phyloP scores from a whole-genome alignment of 2,329 filamentous ascomycete genomes.

The Ophiostoma populinum region DNA sequence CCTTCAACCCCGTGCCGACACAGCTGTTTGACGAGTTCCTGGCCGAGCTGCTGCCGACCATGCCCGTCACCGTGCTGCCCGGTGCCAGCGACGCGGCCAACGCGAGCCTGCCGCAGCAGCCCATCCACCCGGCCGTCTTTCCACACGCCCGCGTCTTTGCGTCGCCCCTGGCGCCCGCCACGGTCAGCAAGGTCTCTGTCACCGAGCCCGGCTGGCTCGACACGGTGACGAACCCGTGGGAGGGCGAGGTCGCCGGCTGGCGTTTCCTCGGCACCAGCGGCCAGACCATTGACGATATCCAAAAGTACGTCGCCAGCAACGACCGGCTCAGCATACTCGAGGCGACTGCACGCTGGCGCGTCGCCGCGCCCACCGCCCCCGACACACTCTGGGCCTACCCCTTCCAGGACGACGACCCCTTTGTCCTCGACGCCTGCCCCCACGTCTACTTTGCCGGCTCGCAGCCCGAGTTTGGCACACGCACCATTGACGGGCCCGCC shows the following conservation, averaged over 20 bases:
- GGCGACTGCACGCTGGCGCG: constrained; percentile 81
- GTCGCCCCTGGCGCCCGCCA: constrained; percentile 20
- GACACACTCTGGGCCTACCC: constrained; percentile 96
- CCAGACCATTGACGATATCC: constrained; percentile 85
- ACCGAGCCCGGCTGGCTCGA: constrained; percentile 49
- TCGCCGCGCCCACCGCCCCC: constrained; percentile 80
- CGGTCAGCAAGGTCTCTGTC: constrained; percentile 7
- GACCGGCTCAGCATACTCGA: constrained; percentile 82
- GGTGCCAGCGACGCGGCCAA: constrained; percentile 78
- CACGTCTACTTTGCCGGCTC: constrained; percentile 85
- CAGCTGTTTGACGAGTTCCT: constrained; percentile 74
- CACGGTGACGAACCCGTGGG: constrained; percentile 81
- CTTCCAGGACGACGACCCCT: constrained; percentile 84
- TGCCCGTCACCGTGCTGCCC: constrained; percentile 79
- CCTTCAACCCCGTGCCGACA: constrained; percentile 77
- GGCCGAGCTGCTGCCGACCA: constrained; percentile 59
- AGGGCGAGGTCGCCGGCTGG: constrained; percentile 81
- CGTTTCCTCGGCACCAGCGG: constrained; percentile 72
- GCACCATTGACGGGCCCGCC: constrained; percentile 45
- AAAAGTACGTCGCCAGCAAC: constrained; percentile 71
- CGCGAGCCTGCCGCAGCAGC: constrained; percentile 77
- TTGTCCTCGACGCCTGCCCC: constrained; percentile 69
- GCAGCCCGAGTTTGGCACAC: constrained; percentile 62
- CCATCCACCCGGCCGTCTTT: constrained; percentile 85
- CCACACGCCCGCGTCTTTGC: constrained; percentile 55